Base-by-base conservation (phyloP, 345 rosid genomes). In the Salix exigua region DNA sequence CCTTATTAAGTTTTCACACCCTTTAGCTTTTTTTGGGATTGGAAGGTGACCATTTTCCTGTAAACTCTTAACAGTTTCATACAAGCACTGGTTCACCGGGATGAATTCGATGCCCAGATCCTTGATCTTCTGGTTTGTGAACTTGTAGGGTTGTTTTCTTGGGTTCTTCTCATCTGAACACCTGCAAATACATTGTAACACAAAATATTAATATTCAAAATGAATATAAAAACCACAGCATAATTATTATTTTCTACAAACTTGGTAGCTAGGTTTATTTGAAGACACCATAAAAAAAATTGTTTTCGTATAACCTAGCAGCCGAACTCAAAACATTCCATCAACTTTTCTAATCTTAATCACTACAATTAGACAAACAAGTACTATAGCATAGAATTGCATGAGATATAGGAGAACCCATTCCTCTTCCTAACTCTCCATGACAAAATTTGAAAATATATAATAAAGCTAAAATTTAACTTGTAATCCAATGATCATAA, bases 121-220 rank as follows among this genome's bases (percentile, higher is more conserved):
- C 83, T 75, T 90, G 1, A 93, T 90, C 91, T 93, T 96, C 67
- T 92, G 87, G 76, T 90, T 91, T 7, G 96, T 75, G 82, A 93
- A 91, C 75, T 90, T 91, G 94, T 92, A 96, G 0, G 95, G 91
- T 73, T 89, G 87, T 12, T 72, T 88, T 77, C 95, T 89, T 38
- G 99, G 98, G 70, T 91, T 93, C 83, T 81, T 91, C 86, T 96
- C 99, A 79, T 96, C 99, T 2, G 92, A 88, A 72, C 99, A 93
- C 89, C 99, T 93, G 83, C 70, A 73, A 48, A 66, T n/a, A 19
- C 64, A 46, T 53, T 6, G 60, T 18, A 17, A 38, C 3, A 68
- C 35, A 46, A n/a, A 18, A 23, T 68, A 40, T 58, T 58, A n/a
- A 58, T 21, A 19, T 58, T 6, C 28, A n/a, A 44, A 11, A 44